Base-by-base conservation (phyloP, 768 basidiomycete species). In the Melanogaster broomeanus region DNA sequence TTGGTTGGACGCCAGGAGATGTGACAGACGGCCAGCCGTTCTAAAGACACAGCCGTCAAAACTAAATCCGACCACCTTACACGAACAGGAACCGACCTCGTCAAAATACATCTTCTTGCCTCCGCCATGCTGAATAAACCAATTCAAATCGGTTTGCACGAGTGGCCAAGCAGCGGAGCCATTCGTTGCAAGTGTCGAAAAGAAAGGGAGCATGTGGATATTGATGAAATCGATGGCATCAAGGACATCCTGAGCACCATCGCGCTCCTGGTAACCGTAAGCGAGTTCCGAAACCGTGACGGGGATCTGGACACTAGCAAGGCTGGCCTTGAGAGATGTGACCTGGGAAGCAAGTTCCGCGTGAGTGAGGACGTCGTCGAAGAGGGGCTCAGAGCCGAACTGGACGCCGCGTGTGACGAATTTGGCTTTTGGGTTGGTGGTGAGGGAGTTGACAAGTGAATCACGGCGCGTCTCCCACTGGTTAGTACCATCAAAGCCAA, bases 1-100 rank as follows among this genome's bases (percentile, higher is more conserved):
- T 90, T 2, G 87, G 81, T 53, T 87, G 73, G 11, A 90, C 85
- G 9, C 80, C 73, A 2, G 63, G 31, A 16, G 78, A 89, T 1
- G 83, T 84, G 42, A 73, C 72, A 0, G 86, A 88, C 1, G 88
- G 88, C 88, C 87, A 90, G 34, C 88, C 87, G 62, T 88, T 90
- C 88, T 89, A 19, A n/a, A 3, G 35, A 42, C 27, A 42, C 41
- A 9, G 2, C 24, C 56, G 16, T 61, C 15, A 11, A 21, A 30
- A 18, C n/a, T 8, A 34, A 39, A 42, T 8, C 18, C 22, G 6
- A 22, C 25, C 38, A 35, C 16, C 0, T 18, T 38, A 15, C 15
- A 31, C 8, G 2, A n/a, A n/a, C 13, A 43, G 19, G 15, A 35
- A 48, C 74, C 31, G 37, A 82, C 88, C 77, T 90, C 78, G 58